Evolutionary conservation across 768 basidiomycete species (phyloP).

Genomic region (Mycena maculata): DNA sequence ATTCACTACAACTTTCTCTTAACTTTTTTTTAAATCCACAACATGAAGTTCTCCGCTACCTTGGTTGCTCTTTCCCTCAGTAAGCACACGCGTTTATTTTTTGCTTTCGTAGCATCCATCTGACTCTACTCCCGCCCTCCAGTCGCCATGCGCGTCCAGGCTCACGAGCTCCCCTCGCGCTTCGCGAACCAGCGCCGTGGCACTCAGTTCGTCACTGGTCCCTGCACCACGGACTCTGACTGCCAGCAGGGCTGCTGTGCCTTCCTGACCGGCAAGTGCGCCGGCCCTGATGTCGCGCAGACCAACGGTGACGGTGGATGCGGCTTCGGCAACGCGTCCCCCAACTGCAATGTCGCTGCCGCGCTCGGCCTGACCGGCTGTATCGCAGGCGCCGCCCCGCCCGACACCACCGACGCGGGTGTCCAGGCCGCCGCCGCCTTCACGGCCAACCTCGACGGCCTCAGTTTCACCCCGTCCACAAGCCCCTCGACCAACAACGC

Average conservation of each 20-base stretch:
- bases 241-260: conserved; percentile 17
- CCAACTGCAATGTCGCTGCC: conserved; percentile 9
- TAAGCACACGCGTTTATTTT: not conserved
- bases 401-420: not conserved
- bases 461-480: conserved; percentile 15
- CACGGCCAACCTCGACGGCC: conserved; percentile 2
- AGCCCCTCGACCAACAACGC: no score
- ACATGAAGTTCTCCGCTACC: conserved; percentile 32
- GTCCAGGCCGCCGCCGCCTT: not conserved
- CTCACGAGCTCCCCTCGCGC: conserved; percentile 20
- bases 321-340: not conserved
- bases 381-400: not conserved
- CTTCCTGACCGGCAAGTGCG: conserved; percentile 16
- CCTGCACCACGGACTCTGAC: conserved; percentile 17
- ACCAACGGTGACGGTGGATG: not conserved
- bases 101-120: not conserved
- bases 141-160: conserved; percentile 2
- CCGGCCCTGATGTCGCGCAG: conserved; percentile 6
- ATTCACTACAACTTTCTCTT: not conserved
- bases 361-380: conserved; percentile 1
- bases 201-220: conserved; percentile 19
- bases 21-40: conserved; percentile 11
- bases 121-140: not conserved
- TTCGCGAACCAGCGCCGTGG: conserved; percentile 12
- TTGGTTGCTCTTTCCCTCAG: conserved; percentile 20